Evolutionary conservation across 169 alveolate species (phyloP).

Genomic region (Plasmodium vivax): DNA sequence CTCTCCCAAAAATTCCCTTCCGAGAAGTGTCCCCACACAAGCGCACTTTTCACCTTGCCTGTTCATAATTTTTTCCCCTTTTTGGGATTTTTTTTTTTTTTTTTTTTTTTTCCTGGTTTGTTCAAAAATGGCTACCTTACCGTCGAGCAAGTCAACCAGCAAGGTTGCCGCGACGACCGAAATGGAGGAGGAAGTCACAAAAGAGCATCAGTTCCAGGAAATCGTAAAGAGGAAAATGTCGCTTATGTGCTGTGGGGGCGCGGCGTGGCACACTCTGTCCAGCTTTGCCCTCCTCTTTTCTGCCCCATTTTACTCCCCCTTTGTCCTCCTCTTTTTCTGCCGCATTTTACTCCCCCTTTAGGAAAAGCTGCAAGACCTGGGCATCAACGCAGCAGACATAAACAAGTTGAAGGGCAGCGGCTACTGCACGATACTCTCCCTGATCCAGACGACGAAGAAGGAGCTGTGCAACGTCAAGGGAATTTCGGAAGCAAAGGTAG

Average conservation of each 20-base stretch:
- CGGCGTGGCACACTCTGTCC: not conserved
- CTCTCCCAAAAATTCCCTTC: not conserved
- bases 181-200: not conserved
- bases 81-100: not conserved
- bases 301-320: no score
- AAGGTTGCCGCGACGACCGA: slow-evolving; percentile 30
- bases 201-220: slow-evolving; percentile 53
- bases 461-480: slow-evolving; percentile 91
- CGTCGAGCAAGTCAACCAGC: slow-evolving; percentile 49
- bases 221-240: slow-evolving; percentile 7
- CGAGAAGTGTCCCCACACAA: not conserved
- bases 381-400: slow-evolving; percentile 93
- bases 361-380: slow-evolving; percentile 90
- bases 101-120: not conserved
- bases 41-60: not conserved
- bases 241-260: not conserved
- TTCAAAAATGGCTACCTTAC: slow-evolving; percentile 52
- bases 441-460: slow-evolving; percentile 88
- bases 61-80: slow-evolving; percentile 20
- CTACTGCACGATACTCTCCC: slow-evolving; percentile 89
- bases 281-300: not conserved
- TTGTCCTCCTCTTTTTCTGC: no score
- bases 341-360: not conserved
- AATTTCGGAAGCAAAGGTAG: slow-evolving; percentile 94
- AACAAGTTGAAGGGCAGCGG: slow-evolving; percentile 93